Evolutionary conservation across 441 rosid genomes (phyloP).

Genomic region (Croton laevigatus): DNA sequence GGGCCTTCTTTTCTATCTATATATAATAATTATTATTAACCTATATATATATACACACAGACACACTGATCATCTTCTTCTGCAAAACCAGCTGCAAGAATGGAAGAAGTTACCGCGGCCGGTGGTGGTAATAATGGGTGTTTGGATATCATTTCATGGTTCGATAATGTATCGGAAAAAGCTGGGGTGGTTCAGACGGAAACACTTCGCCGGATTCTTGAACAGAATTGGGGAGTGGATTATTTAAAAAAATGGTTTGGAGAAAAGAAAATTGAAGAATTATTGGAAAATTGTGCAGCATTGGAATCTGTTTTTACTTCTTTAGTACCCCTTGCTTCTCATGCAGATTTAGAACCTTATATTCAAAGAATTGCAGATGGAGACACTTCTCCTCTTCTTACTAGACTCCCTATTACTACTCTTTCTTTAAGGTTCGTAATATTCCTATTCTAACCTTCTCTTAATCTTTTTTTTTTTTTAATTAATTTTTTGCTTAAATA

Average conservation of each 20-base stretch:
- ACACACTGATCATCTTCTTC: too few relatives aligned
- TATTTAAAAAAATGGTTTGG: constrained; percentile 67
- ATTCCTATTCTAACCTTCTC: neutral
- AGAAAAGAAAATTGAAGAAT: constrained; percentile 35
- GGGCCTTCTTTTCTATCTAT: constrained; percentile 10
- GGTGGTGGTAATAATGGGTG: too few relatives aligned
- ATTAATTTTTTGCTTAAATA: too few relatives aligned
- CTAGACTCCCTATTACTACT: constrained; percentile 58
- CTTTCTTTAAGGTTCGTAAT: constrained; percentile 63
- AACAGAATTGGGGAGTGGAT: constrained; percentile 52
- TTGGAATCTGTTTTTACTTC: constrained; percentile 62
- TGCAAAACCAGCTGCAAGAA: too few relatives aligned
- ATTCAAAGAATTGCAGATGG: constrained; percentile 83
- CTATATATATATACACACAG: too few relatives aligned
- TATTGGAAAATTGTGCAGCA: constrained; percentile 45
- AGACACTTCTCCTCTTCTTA: constrained; percentile 64
- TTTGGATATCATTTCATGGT: constrained; percentile 56
- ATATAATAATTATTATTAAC: neutral
- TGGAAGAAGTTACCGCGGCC: too few relatives aligned
- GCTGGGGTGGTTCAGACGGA: constrained; percentile 54
- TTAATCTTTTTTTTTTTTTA: neutral
- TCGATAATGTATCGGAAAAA: constrained; percentile 49
- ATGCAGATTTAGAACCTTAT: constrained; percentile 78
- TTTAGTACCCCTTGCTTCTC: constrained; percentile 72
- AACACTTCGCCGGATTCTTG: constrained; percentile 69